Conservation (phyloP, 202 grass and related monocot genomes). For the Eragrostis tef region DNA sequence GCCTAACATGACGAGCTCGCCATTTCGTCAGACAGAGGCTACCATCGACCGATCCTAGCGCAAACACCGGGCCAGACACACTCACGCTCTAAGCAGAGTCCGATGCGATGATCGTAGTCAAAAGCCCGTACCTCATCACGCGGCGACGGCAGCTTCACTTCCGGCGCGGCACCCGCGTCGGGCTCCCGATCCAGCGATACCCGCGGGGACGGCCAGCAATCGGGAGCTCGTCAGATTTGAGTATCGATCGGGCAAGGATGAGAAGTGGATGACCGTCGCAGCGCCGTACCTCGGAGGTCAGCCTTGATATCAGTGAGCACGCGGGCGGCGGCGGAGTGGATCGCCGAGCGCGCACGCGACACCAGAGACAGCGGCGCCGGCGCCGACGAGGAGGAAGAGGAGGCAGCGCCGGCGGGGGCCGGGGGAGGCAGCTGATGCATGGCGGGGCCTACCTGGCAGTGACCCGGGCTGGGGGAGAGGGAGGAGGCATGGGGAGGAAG, state of each 20-base stretch:
- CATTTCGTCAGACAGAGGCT: neutral
- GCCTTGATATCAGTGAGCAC: conserved; percentile 76
- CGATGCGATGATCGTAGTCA: conserved; percentile 16
- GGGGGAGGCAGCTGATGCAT: conserved; percentile 54
- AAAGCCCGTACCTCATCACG: conserved; percentile 43
- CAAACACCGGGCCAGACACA: neutral
- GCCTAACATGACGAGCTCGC: conserved; percentile 10
- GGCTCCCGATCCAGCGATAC: conserved; percentile 56
- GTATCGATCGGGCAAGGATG: neutral
- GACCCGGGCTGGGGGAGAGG: conserved; percentile 29
- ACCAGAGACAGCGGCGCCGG: conserved; percentile 64
- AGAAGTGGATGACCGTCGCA: neutral
- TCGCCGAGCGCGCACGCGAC: conserved; percentile 66
- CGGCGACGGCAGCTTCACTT: conserved; percentile 32
- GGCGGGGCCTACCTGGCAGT: conserved; percentile 54
- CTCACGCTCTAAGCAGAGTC: neutral
- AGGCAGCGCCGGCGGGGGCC: conserved; percentile 13
- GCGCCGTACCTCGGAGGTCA: conserved; percentile 59
- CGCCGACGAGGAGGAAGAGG: conserved; percentile 31
- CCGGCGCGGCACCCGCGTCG: conserved; percentile 15
- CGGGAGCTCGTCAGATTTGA: conserved; percentile 52
- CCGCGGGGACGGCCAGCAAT: conserved; percentile 43
- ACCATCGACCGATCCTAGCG: conserved; percentile 16
- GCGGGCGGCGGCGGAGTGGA: conserved; percentile 73
- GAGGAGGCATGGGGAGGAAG: conserved; percentile 5